Evolutionary conservation across 805 yeast genomes (phyloP), one percentile per base, ranked within the genome.

Genomic region (Cyberlindnera xylosilytica): DNA sequence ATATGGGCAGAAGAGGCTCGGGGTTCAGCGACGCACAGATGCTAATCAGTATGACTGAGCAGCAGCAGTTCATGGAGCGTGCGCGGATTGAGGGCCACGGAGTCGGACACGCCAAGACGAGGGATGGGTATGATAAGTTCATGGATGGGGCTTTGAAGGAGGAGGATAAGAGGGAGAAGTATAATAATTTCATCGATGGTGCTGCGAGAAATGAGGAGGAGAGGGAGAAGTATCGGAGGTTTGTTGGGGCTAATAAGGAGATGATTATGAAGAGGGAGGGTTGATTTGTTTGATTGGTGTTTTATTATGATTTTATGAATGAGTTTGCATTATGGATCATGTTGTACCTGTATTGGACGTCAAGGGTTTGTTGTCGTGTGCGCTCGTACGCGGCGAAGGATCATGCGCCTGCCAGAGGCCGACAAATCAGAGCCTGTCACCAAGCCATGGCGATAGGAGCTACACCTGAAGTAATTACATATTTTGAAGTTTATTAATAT

Each of bases 121-220:
- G 7, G 15, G 36, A 45, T 3, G 46, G 48, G 2, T 54, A 54
- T 33, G 50, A 56, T 9, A 44, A 47, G 32, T 58, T 53, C 39
- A 51, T 58, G 51, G 51, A 47, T 20, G 47, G 46, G 16, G 62
- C 59, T 1, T 5, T 24, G 7, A 42, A 42, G 17, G 50, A 51
- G 26, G 57, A 57, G 27, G 41, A 38, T 10, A 46, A 49, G 17
- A 26, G 46, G 23, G 49, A 44, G 15, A 32, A 34, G 20, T 54
- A 52, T 33, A 41, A 51, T 17, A 39, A 44, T n/a, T 58, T 55
- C 35, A 44, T 58, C 41, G 53, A 46, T 6, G 46, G 39, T 13
- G 62, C 60, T 1, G 18, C 27, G 5, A 46, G 38, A 19, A 46
- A 39, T 19, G 57, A 53, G n/a, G 38, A 41, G 12, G 50, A 50